Percentiles rank a stretch among this genome's conserved stretches.
Conservation (phyloP, 208 protist genomes). For the Acanthamoeba culbertsoni region DNA sequence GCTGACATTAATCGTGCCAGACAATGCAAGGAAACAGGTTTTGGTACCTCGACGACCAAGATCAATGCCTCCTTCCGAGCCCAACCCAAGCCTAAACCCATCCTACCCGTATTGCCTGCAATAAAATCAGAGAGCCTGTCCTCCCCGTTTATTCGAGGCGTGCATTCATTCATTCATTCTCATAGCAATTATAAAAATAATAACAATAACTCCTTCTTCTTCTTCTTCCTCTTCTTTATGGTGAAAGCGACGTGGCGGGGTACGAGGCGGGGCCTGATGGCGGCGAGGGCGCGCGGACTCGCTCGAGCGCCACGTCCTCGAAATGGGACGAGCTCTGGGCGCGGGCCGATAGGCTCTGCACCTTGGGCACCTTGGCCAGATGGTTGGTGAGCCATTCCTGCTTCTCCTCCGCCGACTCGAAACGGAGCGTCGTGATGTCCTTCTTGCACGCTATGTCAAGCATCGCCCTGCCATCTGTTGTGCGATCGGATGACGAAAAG, state of each 20-base stretch:
- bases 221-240: too few species aligned
- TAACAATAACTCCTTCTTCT: too few species aligned
- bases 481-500: neutral
- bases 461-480: too few species aligned
- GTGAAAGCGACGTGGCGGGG: neutral
- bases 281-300: neutral
- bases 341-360: slow-evolving; percentile 12
- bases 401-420: neutral
- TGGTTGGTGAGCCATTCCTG: neutral
- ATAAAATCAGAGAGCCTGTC: too few species aligned
- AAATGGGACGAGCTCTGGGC: neutral
- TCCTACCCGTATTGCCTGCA: too few species aligned
- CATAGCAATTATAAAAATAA: too few species aligned
- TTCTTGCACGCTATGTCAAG: slow-evolving; percentile 23
- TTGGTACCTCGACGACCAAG: neutral
- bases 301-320: neutral
- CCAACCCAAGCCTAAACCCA: too few species aligned
- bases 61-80: too few species aligned
- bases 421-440: neutral
- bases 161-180: too few species aligned
- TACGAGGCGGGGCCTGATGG: neutral
- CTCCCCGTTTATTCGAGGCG: too few species aligned
- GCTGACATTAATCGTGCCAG: neutral
- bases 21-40: neutral
- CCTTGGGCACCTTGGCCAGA: neutral